Percentiles rank a stretch among this genome's conserved stretches.
Evolutionary conservation across 108 stramenopile species (phyloP).

Genomic region (Fistulifera solaris): DNA sequence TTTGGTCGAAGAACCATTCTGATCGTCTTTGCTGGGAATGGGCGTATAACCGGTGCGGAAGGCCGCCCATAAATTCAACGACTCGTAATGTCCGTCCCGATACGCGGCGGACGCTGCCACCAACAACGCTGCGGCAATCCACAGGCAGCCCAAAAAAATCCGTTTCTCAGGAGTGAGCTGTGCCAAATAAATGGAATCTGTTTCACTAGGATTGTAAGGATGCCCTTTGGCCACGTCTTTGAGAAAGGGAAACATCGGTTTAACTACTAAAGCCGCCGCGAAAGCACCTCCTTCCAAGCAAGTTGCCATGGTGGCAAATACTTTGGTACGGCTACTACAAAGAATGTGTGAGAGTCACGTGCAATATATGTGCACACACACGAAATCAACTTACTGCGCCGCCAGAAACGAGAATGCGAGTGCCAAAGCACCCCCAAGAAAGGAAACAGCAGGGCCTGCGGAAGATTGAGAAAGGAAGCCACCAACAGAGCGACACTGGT

Average conservation of each 20-base stretch:
- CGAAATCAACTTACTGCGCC: slow-evolving; percentile 21
- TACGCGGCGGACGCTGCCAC: slow-evolving; percentile 44
- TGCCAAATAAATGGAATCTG: neutral
- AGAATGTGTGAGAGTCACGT: neutral
- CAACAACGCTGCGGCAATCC: slow-evolving; percentile 44
- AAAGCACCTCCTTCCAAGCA: slow-evolving; percentile 53
- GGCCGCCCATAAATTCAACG: slow-evolving; percentile 5
- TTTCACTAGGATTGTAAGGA: slow-evolving; percentile 19
- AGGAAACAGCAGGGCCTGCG: slow-evolving; percentile 19
- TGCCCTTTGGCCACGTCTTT: slow-evolving; percentile 40
- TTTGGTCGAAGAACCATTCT: slow-evolving; percentile 8
- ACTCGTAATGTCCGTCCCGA: slow-evolving; percentile 36
- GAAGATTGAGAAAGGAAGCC: slow-evolving; percentile 17
- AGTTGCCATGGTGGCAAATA: slow-evolving; percentile 39
- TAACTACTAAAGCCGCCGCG: slow-evolving; percentile 32
- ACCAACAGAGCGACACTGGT: slow-evolving; percentile 25
- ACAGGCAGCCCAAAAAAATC: slow-evolving; percentile 27
- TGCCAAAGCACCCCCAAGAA: slow-evolving; percentile 21
- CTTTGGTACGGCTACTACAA: slow-evolving; percentile 25
- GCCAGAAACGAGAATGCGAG: slow-evolving; percentile 23
- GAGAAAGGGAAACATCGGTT: slow-evolving; percentile 18
- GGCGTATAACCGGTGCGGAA: slow-evolving; percentile 10
- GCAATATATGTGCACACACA: neutral
- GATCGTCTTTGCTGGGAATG: slow-evolving; percentile 11
- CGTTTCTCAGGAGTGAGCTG: slow-evolving; percentile 7